Evolutionary conservation across 805 yeast species (phyloP).

Genomic region (Myxozyma sirexii): DNA sequence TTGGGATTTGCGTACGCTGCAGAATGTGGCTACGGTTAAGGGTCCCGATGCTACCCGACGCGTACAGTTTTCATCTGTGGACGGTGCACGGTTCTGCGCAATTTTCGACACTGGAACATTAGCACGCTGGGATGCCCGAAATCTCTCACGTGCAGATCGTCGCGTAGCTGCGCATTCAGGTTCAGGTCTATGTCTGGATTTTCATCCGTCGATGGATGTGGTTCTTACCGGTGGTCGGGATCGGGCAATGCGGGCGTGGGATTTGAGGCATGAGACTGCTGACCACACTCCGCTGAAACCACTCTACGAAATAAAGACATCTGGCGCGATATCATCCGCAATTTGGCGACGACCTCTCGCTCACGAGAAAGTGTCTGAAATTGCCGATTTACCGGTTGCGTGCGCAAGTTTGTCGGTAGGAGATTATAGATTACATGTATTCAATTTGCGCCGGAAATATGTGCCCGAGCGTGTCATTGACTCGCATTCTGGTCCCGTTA

Average conservation of each 20-base stretch:
- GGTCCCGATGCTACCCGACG: slow-evolving; percentile 73
- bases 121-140: slow-evolving; percentile 84
- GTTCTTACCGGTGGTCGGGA: slow-evolving; percentile 93
- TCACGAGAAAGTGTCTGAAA: slow-evolving; percentile 31
- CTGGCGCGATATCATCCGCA: slow-evolving; percentile 77
- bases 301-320: slow-evolving; percentile 69
- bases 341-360: slow-evolving; percentile 60
- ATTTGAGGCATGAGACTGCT: slow-evolving; percentile 46
- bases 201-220: slow-evolving; percentile 83
- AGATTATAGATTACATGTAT: slow-evolving; percentile 66
- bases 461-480: slow-evolving; percentile 64
- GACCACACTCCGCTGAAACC: slow-evolving; percentile 48
- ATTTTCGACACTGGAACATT: slow-evolving; percentile 88
- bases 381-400: slow-evolving; percentile 65
- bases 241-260: slow-evolving; percentile 78
- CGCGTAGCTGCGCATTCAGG: slow-evolving; percentile 88
- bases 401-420: slow-evolving; percentile 67
- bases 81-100: slow-evolving; percentile 63
- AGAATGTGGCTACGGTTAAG: slow-evolving; percentile 56
- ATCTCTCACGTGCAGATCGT: slow-evolving; percentile 60
- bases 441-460: slow-evolving; percentile 69
- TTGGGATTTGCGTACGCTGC: slow-evolving; percentile 78
- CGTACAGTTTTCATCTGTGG: slow-evolving; percentile 57
- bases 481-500: slow-evolving; percentile 52
- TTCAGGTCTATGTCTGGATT: slow-evolving; percentile 83